Base-by-base conservation (phyloP, 148 eudicot species). In the Fallopia convolvulus region DNA sequence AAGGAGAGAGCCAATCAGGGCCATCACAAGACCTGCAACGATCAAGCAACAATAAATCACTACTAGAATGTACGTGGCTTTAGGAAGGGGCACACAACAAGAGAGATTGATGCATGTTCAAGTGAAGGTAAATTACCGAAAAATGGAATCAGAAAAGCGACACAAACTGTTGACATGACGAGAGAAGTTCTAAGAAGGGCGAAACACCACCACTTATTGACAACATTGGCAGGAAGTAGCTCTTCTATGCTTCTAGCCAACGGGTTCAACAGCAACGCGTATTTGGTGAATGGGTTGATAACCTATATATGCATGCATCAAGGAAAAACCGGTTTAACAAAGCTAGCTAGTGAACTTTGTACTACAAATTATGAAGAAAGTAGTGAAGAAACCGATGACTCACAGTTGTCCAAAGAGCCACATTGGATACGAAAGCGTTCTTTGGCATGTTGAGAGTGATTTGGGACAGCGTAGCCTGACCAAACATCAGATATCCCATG, bases 371-470 rank as follows among this genome's bases (percentile, higher is more conserved):
- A 5, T 7, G 26, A 55, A 0, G 10, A 18, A 5, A n/a, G 47
- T 44, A 44, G 47, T 44, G 1, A 17, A 1, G 26, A 55, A 18
- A n/a, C n/a, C 0, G 15, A 14, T 58, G 10, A 89, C 94, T 87
- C 79, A 94, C 98, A 23, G 93, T 89, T 42, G 96, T 94, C 97
- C 95, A 89, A 46, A 92, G 65, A 21, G 99, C 99, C 79, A 92
- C 81, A 66, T 89, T 85, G 33, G 97, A 88, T 71, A 80, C 82
- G 46, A 90, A 32, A 3, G 84, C 72, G 82, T 90, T 77, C 21
- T 82, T 77, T 61, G 99, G 97, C 92, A 94, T 81, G 86, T 94
- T 94, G 58, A 94, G 84, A 74, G 97, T 94, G 77, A 94, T 88
- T 82, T 92, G 97, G 7, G 97, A 92, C 46, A 79, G 15, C 2